phyloP scores from a whole-genome alignment of 129 eudicot genomes.

The Saposhnikovia divaricata region DNA sequence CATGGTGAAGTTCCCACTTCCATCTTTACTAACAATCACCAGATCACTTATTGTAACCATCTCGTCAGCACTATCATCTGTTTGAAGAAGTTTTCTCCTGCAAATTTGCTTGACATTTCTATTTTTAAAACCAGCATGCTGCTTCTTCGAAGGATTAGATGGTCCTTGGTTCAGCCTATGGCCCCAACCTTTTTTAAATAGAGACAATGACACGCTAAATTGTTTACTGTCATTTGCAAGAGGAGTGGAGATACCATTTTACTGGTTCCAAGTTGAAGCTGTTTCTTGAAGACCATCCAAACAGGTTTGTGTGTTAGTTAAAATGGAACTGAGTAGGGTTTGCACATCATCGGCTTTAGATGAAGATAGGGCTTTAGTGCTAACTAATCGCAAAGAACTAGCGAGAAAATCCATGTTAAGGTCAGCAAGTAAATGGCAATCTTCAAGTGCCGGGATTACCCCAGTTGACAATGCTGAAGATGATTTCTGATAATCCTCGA shows the following conservation, averaged over 20 bases:
- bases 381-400: conserved; percentile 13
- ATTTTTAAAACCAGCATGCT: neutral
- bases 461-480: conserved; percentile 21
- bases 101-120: neutral
- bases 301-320: conserved; percentile 51
- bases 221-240: conserved; percentile 29
- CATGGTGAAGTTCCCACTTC: conserved; percentile 45
- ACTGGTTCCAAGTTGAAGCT: conserved; percentile 18
- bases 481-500: conserved; percentile 22
- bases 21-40: conserved; percentile 46
- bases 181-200: conserved; percentile 42
- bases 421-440: conserved; percentile 29
- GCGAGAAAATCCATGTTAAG: conserved; percentile 29
- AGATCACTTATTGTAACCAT: conserved; percentile 17
- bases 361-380: neutral
- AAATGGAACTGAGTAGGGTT: conserved; percentile 42
- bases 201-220: conserved; percentile 42
- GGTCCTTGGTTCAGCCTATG: conserved; percentile 2
- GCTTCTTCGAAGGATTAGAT: conserved; percentile 2
- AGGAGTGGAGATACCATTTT: conserved; percentile 21
- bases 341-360: conserved; percentile 23
- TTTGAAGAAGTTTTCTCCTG: conserved; percentile 8
- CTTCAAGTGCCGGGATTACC: conserved; percentile 36
- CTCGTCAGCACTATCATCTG: neutral
- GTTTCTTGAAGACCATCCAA: conserved; percentile 35